Conservation (phyloP, 495 filamentous ascomycete species). For the Lindgomyces ingoldianus region DNA sequence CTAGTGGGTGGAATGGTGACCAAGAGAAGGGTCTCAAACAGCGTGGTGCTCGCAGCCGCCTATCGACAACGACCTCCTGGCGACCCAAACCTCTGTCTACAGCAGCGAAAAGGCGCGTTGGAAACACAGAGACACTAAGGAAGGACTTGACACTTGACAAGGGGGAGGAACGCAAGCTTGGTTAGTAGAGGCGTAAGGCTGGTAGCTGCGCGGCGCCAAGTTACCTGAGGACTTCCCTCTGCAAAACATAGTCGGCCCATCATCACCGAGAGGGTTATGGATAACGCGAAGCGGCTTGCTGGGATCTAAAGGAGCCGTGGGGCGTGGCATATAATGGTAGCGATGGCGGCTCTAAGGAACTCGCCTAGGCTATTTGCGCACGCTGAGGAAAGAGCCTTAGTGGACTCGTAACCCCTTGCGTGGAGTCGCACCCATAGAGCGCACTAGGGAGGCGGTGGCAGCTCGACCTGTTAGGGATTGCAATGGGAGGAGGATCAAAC, state of each 20-base stretch:
- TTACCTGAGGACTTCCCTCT: not conserved
- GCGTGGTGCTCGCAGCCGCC: not conserved
- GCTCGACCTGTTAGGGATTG: not conserved
- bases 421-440: not conserved
- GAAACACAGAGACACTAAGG: not conserved
- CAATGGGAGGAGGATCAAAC: not conserved
- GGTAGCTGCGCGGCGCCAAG: not conserved
- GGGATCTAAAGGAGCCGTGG: too few species aligned
- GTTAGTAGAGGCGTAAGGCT: not conserved
- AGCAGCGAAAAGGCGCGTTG: not conserved
- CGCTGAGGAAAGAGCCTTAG: not conserved
- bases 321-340: too few species aligned
- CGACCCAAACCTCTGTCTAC: not conserved
- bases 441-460: not conserved
- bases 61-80: not conserved
- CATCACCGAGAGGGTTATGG: not conserved
- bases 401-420: not conserved
- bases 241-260: not conserved
- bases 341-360: not conserved
- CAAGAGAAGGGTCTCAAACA: not conserved
- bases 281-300: too few species aligned
- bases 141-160: not conserved
- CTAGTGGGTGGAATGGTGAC: not conserved
- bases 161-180: not conserved
- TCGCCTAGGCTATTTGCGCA: not conserved